Conservation (phyloP, 2,329 filamentous ascomycete species). For the Aureobasidium pullulans region DNA sequence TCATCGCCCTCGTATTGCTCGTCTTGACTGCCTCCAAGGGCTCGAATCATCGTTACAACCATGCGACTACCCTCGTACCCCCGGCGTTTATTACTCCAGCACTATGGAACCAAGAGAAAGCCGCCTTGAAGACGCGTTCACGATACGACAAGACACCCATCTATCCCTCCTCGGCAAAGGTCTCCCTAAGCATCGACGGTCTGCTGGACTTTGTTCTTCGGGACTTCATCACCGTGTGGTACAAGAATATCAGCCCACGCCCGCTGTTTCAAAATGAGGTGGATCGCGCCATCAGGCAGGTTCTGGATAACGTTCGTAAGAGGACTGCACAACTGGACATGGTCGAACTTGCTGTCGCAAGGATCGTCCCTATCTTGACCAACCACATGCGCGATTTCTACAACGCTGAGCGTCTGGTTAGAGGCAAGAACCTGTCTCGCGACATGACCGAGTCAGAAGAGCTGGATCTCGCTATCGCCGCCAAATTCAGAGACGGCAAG, state of each 20-base stretch:
- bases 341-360: constrained; percentile 72
- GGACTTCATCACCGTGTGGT: constrained; percentile 87
- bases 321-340: constrained; percentile 70
- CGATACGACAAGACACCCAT: constrained; percentile 63
- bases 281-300: constrained; percentile 68
- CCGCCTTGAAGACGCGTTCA: constrained; percentile 57
- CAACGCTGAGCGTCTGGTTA: constrained; percentile 77
- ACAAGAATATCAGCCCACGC: constrained; percentile 73
- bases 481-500: constrained; percentile 81
- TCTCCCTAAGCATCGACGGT: constrained; percentile 74
- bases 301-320: constrained; percentile 63
- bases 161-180: constrained; percentile 65
- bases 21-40: constrained; percentile 56
- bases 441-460: constrained; percentile 95
- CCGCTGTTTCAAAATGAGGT: constrained; percentile 79
- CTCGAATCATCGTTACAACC: constrained; percentile 49
- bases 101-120: constrained; percentile 64
- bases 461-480: constrained; percentile 89
- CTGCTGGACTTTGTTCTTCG: constrained; percentile 68
- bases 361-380: constrained; percentile 81
- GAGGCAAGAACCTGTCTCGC: constrained; percentile 79
- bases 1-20: constrained; percentile 50
- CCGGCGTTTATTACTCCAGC: constrained; percentile 21
- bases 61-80: constrained; percentile 30
- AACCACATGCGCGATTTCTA: constrained; percentile 85